phyloP scores from a whole-genome alignment of 768 basidiomycete species.

The Fistulinella prunicolor region DNA sequence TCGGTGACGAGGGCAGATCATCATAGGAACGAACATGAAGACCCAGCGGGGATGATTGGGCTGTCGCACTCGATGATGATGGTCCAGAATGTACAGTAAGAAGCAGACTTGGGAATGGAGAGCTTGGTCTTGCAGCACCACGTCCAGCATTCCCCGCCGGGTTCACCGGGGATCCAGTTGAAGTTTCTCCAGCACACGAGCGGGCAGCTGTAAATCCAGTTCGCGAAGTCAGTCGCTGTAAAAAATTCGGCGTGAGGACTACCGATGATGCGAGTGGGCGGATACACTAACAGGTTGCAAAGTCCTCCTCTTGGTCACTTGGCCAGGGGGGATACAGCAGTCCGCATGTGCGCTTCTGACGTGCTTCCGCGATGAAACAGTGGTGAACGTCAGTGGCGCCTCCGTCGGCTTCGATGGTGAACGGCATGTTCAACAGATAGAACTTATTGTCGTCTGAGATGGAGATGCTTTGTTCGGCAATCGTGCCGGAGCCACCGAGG shows the following conservation, averaged over 20 bases:
- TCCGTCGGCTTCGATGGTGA: not conserved
- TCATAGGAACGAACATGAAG: not conserved
- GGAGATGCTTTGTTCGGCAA: constrained; percentile 6
- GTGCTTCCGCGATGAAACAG: constrained; percentile 5
- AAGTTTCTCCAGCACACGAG: constrained; percentile 3
- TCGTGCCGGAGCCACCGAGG: not conserved
- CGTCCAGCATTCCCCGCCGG: not conserved
- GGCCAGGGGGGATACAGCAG: constrained; percentile 3
- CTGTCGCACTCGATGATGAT: constrained; percentile 11
- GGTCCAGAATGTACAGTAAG: constrained; percentile 4
- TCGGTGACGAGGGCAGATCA: not conserved
- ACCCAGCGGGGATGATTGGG: not conserved
- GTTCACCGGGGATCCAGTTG: not conserved
- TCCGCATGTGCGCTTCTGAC: constrained; percentile 9
- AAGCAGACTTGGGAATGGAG: not conserved
- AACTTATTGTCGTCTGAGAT: not conserved
- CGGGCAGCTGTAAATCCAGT: not conserved
- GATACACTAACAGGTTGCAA: constrained; percentile 1
- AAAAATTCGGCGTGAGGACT: not conserved
- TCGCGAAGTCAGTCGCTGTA: constrained; percentile 1
- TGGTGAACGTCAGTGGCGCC: not conserved
- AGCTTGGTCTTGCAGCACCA: constrained; percentile 7
- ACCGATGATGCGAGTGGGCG: not conserved
- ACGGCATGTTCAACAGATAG: constrained; percentile 6
- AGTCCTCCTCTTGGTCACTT: not conserved